These are phyloP conservation scores for Geotrichum siamense DNA, from an alignment of 1,139 yeast species.

Conservation along the genomic window DNA sequence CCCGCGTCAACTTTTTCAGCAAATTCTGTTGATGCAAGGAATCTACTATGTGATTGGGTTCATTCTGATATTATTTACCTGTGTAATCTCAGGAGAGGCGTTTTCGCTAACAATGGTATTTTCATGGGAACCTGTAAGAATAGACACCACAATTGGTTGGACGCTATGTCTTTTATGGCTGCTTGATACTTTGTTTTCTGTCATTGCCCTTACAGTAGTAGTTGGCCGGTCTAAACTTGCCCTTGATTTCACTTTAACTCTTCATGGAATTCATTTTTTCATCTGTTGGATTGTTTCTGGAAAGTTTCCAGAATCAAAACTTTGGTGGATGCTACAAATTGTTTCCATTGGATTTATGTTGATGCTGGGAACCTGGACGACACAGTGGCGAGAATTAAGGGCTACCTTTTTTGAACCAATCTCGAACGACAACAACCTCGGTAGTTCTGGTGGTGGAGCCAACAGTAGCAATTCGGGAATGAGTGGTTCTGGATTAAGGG, in stretches of 20 bases:
- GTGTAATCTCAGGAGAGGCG: slow-evolving; percentile 33
- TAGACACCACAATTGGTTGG: slow-evolving; percentile 76
- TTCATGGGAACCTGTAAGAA: slow-evolving; percentile 68
- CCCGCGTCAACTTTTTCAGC: slow-evolving; percentile 36
- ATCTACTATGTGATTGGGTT: slow-evolving; percentile 35
- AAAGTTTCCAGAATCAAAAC: slow-evolving; percentile 56
- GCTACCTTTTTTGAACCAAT: slow-evolving; percentile 70
- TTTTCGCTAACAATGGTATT: slow-evolving; percentile 66
- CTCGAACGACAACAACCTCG: no score
- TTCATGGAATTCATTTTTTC: slow-evolving; percentile 70
- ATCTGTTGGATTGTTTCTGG: slow-evolving; percentile 63
- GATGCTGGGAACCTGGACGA: slow-evolving; percentile 73
- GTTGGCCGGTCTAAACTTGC: slow-evolving; percentile 92
- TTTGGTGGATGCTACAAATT: slow-evolving; percentile 83
- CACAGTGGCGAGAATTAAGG: slow-evolving; percentile 81
- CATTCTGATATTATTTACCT: slow-evolving; percentile 33
- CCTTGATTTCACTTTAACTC: slow-evolving; percentile 89
- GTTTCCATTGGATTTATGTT: slow-evolving; percentile 64
- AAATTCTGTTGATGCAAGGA: slow-evolving; percentile 35
- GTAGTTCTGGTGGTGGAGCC: neutral
- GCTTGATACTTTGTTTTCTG: slow-evolving; percentile 54
- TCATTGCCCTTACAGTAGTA: slow-evolving; percentile 71
- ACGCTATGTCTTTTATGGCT: slow-evolving; percentile 70
- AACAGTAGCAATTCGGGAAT: no score
- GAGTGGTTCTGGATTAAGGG: neutral